Evolutionary conservation across 192 early-diverging fungal species (phyloP).

Genomic region (Phycomyces blakesleeanus): DNA sequence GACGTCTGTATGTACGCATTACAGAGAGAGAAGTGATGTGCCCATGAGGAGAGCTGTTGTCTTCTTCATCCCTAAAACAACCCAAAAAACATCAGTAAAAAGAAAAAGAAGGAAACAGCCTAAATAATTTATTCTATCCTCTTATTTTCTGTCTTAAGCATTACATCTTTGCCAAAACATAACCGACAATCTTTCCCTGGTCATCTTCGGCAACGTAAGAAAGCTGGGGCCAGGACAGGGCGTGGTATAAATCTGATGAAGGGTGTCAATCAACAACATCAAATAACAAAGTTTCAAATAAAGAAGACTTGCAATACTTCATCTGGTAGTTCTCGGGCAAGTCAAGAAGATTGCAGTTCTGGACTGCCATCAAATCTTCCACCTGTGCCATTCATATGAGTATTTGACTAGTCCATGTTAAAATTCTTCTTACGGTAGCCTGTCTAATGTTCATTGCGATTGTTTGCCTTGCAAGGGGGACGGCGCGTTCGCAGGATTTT

Average conservation of each 20-base stretch:
- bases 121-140: too few species aligned
- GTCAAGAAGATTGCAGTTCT: slow-evolving; percentile 95
- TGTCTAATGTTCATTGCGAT: slow-evolving; percentile 64
- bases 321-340: slow-evolving; percentile 99
- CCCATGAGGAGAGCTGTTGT: slow-evolving; percentile 69
- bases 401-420: neutral
- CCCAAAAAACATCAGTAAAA: too few species aligned
- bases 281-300: neutral
- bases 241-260: slow-evolving; percentile 69
- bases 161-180: slow-evolving; percentile 97
- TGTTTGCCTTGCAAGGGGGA: neutral
- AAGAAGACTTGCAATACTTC: slow-evolving; percentile 83
- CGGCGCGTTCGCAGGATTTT: neutral
- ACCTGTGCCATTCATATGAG: slow-evolving; percentile 43
- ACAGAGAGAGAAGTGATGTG: slow-evolving; percentile 97
- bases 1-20: slow-evolving; percentile 91
- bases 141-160: slow-evolving; percentile 14
- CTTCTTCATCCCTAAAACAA: slow-evolving; percentile 78
- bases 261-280: neutral
- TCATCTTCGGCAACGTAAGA: slow-evolving; percentile 93
- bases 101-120: slow-evolving; percentile 7
- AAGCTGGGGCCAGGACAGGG: slow-evolving; percentile 84
- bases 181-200: slow-evolving; percentile 91
- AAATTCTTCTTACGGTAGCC: slow-evolving; percentile 52
- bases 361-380: slow-evolving; percentile 89